A percentile compares a stretch with the other conserved stretches of the same genome.
Evolutionary conservation across 2,329 filamentous ascomycete species (phyloP).

Genomic region (Cercospora sp.): DNA sequence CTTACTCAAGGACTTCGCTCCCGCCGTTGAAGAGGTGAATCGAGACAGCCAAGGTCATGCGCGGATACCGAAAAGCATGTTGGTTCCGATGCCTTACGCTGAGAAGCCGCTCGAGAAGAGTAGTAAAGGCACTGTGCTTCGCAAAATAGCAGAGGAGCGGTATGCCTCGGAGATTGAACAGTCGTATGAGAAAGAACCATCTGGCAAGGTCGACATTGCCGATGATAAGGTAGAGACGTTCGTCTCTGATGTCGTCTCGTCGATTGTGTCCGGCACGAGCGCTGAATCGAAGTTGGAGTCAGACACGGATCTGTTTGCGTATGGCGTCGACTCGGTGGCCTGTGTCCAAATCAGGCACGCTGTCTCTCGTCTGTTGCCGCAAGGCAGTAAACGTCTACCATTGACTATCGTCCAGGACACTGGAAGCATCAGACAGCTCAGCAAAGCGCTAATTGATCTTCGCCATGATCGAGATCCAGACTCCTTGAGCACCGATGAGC

Average conservation of each 20-base stretch:
- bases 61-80: slow-evolving; percentile 52
- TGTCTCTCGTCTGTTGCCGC: slow-evolving; percentile 41
- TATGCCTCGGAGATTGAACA: slow-evolving; percentile 51
- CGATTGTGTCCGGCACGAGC: slow-evolving; percentile 19
- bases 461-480: slow-evolving; percentile 39
- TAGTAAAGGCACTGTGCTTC: slow-evolving; percentile 62
- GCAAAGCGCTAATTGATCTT: slow-evolving; percentile 42
- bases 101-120: slow-evolving; percentile 54
- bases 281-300: slow-evolving; percentile 2
- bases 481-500: slow-evolving; percentile 39
- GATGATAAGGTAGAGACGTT: slow-evolving; percentile 39
- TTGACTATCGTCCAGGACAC: slow-evolving; percentile 62
- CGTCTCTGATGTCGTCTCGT: slow-evolving; percentile 38
- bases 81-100: slow-evolving; percentile 48
- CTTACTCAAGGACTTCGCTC: slow-evolving; percentile 47
- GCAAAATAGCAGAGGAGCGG: slow-evolving; percentile 52
- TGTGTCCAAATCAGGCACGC: slow-evolving; percentile 54
- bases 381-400: slow-evolving; percentile 46
- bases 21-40: slow-evolving; percentile 52
- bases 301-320: slow-evolving; percentile 55
- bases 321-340: slow-evolving; percentile 61
- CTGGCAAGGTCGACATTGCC: slow-evolving; percentile 27
- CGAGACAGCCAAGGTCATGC: slow-evolving; percentile 52
- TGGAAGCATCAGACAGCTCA: slow-evolving; percentile 51
- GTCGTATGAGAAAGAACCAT: slow-evolving; percentile 44